phyloP scores from a whole-genome alignment of 179 eudicot species.

The Vitellaria paradoxa region DNA sequence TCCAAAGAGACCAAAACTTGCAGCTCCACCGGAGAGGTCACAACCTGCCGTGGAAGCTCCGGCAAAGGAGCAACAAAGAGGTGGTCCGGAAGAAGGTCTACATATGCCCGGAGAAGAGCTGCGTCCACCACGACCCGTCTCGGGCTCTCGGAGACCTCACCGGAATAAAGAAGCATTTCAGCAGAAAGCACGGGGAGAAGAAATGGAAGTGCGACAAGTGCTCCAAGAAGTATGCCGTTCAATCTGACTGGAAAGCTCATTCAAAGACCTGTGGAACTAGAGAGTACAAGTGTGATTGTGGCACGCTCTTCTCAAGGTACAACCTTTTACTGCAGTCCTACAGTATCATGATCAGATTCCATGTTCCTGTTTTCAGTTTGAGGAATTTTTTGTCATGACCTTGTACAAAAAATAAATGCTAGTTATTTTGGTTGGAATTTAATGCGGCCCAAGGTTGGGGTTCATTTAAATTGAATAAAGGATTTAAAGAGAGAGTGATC shows the following conservation, averaged over 20 bases:
- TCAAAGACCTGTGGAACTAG: slow-evolving; percentile 57
- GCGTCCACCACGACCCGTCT: slow-evolving; percentile 47
- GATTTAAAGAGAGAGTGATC: too few species aligned
- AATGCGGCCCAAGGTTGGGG: not conserved
- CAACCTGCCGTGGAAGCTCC: slow-evolving; percentile 52
- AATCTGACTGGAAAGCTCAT: slow-evolving; percentile 61
- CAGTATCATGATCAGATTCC: too few species aligned
- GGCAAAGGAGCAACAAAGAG: slow-evolving; percentile 38
- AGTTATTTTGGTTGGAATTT: not conserved
- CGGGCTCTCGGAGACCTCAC: slow-evolving; percentile 57
- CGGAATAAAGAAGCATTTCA: slow-evolving; percentile 53
- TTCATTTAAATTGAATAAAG: too few species aligned
- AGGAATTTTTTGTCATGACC: too few species aligned
- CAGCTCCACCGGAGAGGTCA: slow-evolving; percentile 54
- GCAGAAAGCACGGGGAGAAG: slow-evolving; percentile 59
- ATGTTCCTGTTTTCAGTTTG: too few species aligned
- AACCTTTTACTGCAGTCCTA: too few species aligned
- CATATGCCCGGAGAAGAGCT: slow-evolving; percentile 42
- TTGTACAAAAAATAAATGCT: too few species aligned
- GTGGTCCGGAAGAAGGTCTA: slow-evolving; percentile 40
- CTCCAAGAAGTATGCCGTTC: slow-evolving; percentile 51
- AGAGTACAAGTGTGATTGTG: slow-evolving; percentile 62
- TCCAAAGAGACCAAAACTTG: slow-evolving; percentile 56
- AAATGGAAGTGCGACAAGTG: slow-evolving; percentile 63
- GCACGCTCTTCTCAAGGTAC: slow-evolving; percentile 58